phyloP scores from a whole-genome alignment of 371 early-diverging fungal genomes.

The Mucor lusitanicus region DNA sequence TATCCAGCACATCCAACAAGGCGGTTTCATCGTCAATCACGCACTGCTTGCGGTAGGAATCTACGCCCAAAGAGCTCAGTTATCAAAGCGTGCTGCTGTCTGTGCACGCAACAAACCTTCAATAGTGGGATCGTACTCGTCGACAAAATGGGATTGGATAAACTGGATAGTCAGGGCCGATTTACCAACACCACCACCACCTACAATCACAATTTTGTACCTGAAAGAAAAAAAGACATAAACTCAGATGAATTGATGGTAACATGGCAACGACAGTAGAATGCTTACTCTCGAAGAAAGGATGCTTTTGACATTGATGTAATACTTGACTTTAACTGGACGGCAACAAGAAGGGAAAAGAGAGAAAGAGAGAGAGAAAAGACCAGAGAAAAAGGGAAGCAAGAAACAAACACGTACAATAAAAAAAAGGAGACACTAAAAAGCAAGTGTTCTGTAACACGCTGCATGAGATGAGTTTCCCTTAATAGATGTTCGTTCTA shows the following conservation, averaged over 20 bases:
- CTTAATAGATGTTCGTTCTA: constrained; percentile 10
- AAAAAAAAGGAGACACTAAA: background rate
- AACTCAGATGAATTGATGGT: background rate
- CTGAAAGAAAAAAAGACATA: background rate
- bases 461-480: constrained; percentile 21
- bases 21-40: constrained; percentile 83
- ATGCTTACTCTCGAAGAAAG: constrained; percentile 32
- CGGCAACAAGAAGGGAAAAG: background rate
- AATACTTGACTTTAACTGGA: too few species aligned
- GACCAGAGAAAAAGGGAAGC: background rate
- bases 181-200: constrained; percentile 84
- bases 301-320: constrained; percentile 26
- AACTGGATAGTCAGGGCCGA: constrained; percentile 92
- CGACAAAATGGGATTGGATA: constrained; percentile 88
- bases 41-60: constrained; percentile 91
- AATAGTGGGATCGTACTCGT: constrained; percentile 95
- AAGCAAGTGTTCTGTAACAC: constrained; percentile 15
- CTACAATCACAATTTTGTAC: constrained; percentile 24
- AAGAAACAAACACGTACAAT: constrained; percentile 4
- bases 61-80: constrained; percentile 30
- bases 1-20: constrained; percentile 90
- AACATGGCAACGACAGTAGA: too few species aligned
- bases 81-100: too few species aligned
- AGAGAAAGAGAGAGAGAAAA: constrained; percentile 6
- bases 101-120: constrained; percentile 58